A percentile compares a stretch with the other conserved stretches of the same genome.
phyloP scores from a whole-genome alignment of 192 early-diverging fungal genomes.

The Diversispora epigaea region DNA sequence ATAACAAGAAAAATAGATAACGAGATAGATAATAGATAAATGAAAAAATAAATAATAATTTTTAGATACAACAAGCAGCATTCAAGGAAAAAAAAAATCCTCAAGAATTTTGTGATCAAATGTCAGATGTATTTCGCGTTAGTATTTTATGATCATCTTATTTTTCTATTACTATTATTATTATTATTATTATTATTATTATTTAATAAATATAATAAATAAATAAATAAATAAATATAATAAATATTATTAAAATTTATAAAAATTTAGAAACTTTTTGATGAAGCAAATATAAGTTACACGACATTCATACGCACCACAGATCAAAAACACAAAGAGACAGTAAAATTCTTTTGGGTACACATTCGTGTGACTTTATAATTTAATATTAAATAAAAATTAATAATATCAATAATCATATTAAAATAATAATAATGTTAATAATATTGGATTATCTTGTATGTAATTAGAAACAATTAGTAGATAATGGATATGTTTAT shows the following conservation, averaged over 20 bases:
- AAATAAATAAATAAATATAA: not conserved
- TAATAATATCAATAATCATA: not conserved
- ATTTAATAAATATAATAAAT: no score
- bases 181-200: not conserved
- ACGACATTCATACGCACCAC: conserved; percentile 90
- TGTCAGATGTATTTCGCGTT: conserved; percentile 67
- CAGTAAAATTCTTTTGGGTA: conserved; percentile 80
- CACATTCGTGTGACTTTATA: not conserved
- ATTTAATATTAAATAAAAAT: not conserved
- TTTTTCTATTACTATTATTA: not conserved
- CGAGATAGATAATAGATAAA: no score
- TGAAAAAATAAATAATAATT: not conserved
- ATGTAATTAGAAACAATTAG: conserved; percentile 50
- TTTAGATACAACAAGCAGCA: conserved; percentile 89
- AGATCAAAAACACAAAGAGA: conserved; percentile 64
- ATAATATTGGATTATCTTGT: no score
- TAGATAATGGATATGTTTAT: conserved; percentile 77
- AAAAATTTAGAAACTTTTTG: conserved; percentile 56
- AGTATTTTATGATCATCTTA: not conserved
- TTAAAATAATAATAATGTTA: no score
- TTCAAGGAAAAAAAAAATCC: conserved; percentile 54
- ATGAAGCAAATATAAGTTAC: conserved; percentile 69
- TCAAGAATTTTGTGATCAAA: conserved; percentile 76
- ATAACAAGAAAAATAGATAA: no score
- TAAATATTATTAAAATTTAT: not conserved